Conservation (phyloP, 1,139 yeast species). For the Pneumocystis murina region DNA sequence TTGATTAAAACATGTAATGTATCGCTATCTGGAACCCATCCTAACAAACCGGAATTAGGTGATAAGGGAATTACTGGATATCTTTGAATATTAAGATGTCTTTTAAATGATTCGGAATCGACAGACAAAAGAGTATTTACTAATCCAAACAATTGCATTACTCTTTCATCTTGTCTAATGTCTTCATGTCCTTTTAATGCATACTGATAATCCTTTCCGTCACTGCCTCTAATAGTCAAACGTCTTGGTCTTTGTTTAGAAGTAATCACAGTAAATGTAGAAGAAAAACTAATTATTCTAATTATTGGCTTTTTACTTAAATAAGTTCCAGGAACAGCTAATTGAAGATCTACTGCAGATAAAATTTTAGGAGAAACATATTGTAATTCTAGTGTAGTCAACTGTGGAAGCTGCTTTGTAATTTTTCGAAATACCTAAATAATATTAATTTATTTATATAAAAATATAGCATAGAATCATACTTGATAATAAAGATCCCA, state of each 20-base stretch:
- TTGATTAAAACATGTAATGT: slow-evolving; percentile 87
- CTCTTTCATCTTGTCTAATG: slow-evolving; percentile 91
- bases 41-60: slow-evolving; percentile 89
- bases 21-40: slow-evolving; percentile 96
- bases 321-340: slow-evolving; percentile 92
- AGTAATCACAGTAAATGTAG: slow-evolving; percentile 74
- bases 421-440: slow-evolving; percentile 52
- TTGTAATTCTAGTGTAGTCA: slow-evolving; percentile 74
- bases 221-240: slow-evolving; percentile 64
- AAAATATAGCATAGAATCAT: neutral
- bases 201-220: slow-evolving; percentile 78
- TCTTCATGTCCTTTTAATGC: slow-evolving; percentile 91
- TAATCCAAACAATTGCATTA: slow-evolving; percentile 92
- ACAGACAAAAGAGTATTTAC: slow-evolving; percentile 79
- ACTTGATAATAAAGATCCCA: slow-evolving; percentile 95
- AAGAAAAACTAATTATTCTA: slow-evolving; percentile 60
- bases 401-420: slow-evolving; percentile 73
- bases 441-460: neutral
- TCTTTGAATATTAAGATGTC: slow-evolving; percentile 84
- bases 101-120: slow-evolving; percentile 89
- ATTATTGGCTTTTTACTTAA: slow-evolving; percentile 70
- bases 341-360: slow-evolving; percentile 60
- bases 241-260: slow-evolving; percentile 94
- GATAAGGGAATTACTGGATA: slow-evolving; percentile 90
- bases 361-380: slow-evolving; percentile 84